Percentiles rank a stretch among this genome's conserved stretches.
Conservation (phyloP, 139 green algal genomes). For the Micractinium conductrix region DNA sequence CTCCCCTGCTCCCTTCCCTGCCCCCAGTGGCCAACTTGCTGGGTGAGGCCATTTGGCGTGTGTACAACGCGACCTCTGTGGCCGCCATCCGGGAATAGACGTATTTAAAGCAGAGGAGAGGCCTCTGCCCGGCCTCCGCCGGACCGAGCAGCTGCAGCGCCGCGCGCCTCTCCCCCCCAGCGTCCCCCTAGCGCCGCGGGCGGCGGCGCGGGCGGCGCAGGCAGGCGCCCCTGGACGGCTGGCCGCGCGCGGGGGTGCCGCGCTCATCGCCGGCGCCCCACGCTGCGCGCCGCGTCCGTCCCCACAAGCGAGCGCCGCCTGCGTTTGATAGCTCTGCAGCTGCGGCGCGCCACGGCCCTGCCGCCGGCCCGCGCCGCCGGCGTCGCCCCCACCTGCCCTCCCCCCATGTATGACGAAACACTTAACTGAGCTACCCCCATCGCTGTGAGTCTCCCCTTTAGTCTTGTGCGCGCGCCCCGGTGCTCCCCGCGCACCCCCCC, state of each 20-base stretch:
- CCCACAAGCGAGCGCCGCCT: not conserved
- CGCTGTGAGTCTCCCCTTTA: not conserved
- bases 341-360: not conserved
- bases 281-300: too few species aligned
- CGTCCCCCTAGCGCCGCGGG: not conserved
- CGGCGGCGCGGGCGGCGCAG: not conserved
- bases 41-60: constrained; percentile 98
- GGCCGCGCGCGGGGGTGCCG: too few species aligned
- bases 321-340: constrained; percentile 11
- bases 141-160: not conserved
- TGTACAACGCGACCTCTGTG: constrained; percentile 93
- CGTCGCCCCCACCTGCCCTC: not conserved
- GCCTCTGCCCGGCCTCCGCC: not conserved
- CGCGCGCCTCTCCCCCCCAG: not conserved
- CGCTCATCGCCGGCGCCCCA: too few species aligned
- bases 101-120: too few species aligned
- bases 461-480: not conserved
- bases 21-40: constrained; percentile 93
- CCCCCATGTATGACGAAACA: constrained; percentile 8
- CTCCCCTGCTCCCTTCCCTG: not conserved
- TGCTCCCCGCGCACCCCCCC: not conserved
- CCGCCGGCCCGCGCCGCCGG: not conserved
- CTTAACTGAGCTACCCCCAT: not conserved
- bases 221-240: too few species aligned
- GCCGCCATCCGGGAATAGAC: constrained; percentile 59